These are phyloP conservation scores for Oryza longistaminata DNA, from an alignment of 176 grass and related monocot genomes.

Conservation along the genomic window DNA sequence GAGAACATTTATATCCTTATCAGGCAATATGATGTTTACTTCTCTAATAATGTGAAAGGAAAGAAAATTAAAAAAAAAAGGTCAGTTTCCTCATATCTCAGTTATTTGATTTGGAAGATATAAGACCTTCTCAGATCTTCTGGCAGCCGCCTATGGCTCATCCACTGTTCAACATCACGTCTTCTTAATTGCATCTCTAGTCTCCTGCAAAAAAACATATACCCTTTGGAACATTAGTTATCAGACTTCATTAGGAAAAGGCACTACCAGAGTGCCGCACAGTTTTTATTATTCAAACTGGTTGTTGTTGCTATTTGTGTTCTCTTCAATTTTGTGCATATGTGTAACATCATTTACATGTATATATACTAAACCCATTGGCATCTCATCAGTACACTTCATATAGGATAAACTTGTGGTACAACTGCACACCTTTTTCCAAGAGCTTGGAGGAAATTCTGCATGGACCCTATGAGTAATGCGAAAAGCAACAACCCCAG, in stretches of 20 bases:
- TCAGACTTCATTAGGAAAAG: background rate
- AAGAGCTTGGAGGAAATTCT: conserved; percentile 96
- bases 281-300: background rate
- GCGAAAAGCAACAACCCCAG: conserved; percentile 79
- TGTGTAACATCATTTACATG: background rate
- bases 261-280: background rate
- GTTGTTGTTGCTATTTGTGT: background rate
- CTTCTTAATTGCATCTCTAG: conserved; percentile 91
- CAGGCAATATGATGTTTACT: background rate
- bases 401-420: background rate
- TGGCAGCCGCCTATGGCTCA: conserved; percentile 83
- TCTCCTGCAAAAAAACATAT: conserved; percentile 47
- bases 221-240: background rate
- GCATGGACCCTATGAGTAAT: conserved; percentile 85
- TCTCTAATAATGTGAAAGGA: background rate
- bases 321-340: background rate
- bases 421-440: conserved; percentile 62
- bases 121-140: conserved; percentile 78
- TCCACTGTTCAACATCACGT: conserved; percentile 88
- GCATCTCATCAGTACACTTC: background rate
- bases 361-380: background rate
- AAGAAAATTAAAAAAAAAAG: background rate
- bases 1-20: background rate
- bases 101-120: conserved; percentile 13
- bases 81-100: background rate